Conservation (phyloP, 345 rosid genomes). For the Eutrema japonicum region DNA sequence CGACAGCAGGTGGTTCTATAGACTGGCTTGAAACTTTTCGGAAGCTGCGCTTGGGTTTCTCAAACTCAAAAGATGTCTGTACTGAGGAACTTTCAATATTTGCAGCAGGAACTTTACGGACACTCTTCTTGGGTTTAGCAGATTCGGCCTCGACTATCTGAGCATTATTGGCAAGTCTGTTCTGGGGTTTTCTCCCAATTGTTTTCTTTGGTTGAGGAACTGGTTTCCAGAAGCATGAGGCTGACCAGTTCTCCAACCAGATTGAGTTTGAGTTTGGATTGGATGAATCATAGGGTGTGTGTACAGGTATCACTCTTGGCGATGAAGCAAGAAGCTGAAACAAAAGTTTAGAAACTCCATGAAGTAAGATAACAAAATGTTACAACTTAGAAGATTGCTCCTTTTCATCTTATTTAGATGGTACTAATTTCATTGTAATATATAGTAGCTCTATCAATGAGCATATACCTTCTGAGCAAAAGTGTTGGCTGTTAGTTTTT, state of each 20-base stretch:
- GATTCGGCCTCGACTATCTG: slow-evolving; percentile 60
- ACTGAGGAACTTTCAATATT: slow-evolving; percentile 50
- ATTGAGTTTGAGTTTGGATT: slow-evolving; percentile 66
- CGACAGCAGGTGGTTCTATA: slow-evolving; percentile 60
- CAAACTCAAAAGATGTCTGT: slow-evolving; percentile 60
- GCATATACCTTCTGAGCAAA: slow-evolving; percentile 76
- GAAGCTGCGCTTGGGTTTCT: slow-evolving; percentile 69
- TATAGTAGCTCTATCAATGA: slow-evolving; percentile 6
- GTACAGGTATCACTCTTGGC: slow-evolving; percentile 64
- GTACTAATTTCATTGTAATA: neutral
- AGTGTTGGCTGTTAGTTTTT: slow-evolving; percentile 59
- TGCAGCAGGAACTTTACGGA: slow-evolving; percentile 62
- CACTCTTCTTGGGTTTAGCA: slow-evolving; percentile 65
- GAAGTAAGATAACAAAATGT: neutral
- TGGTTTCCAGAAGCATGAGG: slow-evolving; percentile 76
- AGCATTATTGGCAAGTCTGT: slow-evolving; percentile 47
- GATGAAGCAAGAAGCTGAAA: slow-evolving; percentile 81
- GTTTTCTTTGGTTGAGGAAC: slow-evolving; percentile 62
- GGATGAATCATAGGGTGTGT: slow-evolving; percentile 51
- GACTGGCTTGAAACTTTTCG: slow-evolving; percentile 65
- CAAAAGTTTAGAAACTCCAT: neutral
- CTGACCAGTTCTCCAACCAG: slow-evolving; percentile 91
- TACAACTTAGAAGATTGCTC: neutral
- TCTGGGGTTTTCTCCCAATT: slow-evolving; percentile 51
- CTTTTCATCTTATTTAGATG: neutral